Base-by-base conservation (phyloP, 371 early-diverging fungal genomes). In the Mortierella sp. region DNA sequence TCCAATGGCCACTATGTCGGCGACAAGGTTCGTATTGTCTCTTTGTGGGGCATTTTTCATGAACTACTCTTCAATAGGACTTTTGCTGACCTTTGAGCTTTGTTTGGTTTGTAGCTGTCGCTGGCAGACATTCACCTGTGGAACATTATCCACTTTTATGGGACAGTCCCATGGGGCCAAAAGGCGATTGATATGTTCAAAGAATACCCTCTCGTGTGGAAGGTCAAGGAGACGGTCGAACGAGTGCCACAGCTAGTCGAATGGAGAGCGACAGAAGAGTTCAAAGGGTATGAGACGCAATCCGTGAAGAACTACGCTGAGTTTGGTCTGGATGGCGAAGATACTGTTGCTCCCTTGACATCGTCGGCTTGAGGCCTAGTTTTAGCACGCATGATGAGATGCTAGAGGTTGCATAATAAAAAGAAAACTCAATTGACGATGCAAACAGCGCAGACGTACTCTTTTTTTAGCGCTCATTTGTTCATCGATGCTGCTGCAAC, bases 1-100 rank as follows among this genome's bases (percentile, higher is more conserved):
- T 65, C 44, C 48, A 84, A 84, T 50, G 84, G 84, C 5, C 80
- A 84, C 48, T 84, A 78, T 58, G 79, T 80, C 48, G 84, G 84
- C 14, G 50, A 80, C 79, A 84, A 79, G 81, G 80, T 58, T 28
- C 16, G 50, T 50, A 13, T 13, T 50, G 50, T 50, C 14, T 50
- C 13, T 14, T 63, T 55, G 8, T 19, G n/a, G 2, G 42, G 1
- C 5, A 6, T 55, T 6, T 50, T 13, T 13, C 26, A 26, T 58
- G 24, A 24, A 7, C 55, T 55, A 9, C 55, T 55, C 55, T 21
- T 21, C 50, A 50, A 50, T 50, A 11, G 3, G 16, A 16, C 50
- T 16, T 50, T 50, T 50, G 14, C 14, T 50, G 2, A 50, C 3
- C 50, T 1, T 50, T 50, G 50, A n/a, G 55, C 6, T 1, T 28